Base-by-base conservation (phyloP, 495 filamentous ascomycete species). In the Penicillium maclennaniae region DNA sequence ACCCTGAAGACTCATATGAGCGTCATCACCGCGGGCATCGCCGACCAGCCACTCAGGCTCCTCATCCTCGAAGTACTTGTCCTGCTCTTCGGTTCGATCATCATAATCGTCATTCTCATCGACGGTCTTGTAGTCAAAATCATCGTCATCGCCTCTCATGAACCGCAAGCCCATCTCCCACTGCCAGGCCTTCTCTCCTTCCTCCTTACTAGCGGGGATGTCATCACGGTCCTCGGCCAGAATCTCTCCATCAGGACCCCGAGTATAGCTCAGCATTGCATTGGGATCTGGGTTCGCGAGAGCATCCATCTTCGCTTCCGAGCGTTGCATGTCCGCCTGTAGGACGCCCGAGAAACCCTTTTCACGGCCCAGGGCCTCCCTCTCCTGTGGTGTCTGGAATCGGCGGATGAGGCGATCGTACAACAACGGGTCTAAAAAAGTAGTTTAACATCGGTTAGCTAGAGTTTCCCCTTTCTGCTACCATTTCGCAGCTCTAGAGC, bases 321-420 rank as follows among this genome's bases (percentile, higher is more conserved):
- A 85, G 9, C 88, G 83, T 27, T 81, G 55, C 0, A 92, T 67
- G 56, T 89, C 87, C 1, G 86, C 80, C 61, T 91, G 83, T 0
- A 92, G 76, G 4, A 84, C 71, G 12, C 87, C 85, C 4, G 85
- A 83, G 62, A 89, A 91, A 1, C 89, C 88, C 63, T 87, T 88
- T 3, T 69, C 73, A 14, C 80, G 80, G 12, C 85, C 87, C 53
- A 89, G 86, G 14, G 75, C 79, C 66, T 90, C 85, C 47, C 88
- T 78, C 70, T 95, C 89, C 14, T 78, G 75, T 14, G 86, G 65
- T 3, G 83, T 83, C 47, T 89, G 88, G 68, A 91, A 92, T 54
- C 85, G 86, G 41, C 87, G 84, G 59, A 95, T 82, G 14, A 91
- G 75, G 48, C 82, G 80, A 63, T 92, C 88, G 72, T 95, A 91